Evolutionary conservation across 2,329 filamentous ascomycete species (phyloP).

Genomic region (Fusarium longipes): DNA sequence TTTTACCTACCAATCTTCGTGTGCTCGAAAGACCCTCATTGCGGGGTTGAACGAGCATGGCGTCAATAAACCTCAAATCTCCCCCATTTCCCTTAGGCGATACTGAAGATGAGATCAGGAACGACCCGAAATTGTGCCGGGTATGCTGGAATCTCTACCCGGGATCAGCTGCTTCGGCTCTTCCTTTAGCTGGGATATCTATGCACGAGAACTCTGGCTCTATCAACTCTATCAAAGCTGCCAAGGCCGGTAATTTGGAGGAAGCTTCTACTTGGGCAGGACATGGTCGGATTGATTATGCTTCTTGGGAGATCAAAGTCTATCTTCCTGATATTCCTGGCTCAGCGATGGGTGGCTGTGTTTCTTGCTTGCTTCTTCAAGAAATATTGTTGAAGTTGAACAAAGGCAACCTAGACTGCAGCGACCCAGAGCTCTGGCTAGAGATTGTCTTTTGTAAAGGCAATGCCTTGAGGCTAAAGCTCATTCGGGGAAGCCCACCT

Average conservation of each 20-base stretch:
- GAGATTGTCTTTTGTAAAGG: constrained; percentile 34
- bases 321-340: constrained; percentile 21
- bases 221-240: constrained; percentile 18
- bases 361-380: constrained; percentile 26
- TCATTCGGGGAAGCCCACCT: constrained; percentile 13
- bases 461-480: constrained; percentile 15
- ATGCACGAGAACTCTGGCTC: constrained; percentile 34
- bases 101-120: constrained; percentile 26
- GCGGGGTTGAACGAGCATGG: constrained; percentile 30
- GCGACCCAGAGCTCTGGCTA: constrained; percentile 21
- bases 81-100: constrained; percentile 25
- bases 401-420: neutral
- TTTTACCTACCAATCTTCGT: too few relatives aligned
- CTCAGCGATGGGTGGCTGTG: constrained; percentile 11
- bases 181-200: constrained; percentile 23
- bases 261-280: constrained; percentile 27
- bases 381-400: constrained; percentile 22
- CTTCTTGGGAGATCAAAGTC: constrained; percentile 27
- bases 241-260: constrained; percentile 1
- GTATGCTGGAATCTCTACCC: constrained; percentile 38
- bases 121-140: constrained; percentile 21
- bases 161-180: constrained; percentile 19
- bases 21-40: neutral
- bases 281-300: constrained; percentile 21
- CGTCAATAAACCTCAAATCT: constrained; percentile 18